Evolutionary conservation across 1,284 basidiomycete genomes (phyloP).

Genomic region (Sphaerobolus stellatus): DNA sequence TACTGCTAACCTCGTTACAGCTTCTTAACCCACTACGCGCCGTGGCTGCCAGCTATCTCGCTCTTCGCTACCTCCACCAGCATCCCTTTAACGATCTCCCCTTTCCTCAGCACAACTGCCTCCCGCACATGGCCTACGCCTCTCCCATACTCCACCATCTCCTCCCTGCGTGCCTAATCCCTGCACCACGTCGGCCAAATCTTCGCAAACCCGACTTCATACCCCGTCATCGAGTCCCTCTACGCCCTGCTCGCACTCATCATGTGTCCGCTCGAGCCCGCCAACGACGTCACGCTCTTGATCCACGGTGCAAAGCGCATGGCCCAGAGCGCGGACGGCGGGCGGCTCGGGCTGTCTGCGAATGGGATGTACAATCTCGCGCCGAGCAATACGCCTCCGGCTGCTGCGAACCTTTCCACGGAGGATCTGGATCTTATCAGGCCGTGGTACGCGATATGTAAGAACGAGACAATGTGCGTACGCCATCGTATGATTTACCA

Average conservation of each 20-base stretch:
- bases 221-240: constrained; percentile 8
- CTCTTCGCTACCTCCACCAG: background rate
- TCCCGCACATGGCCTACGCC: background rate
- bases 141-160: no score
- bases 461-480: constrained; percentile 12
- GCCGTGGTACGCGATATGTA: constrained; percentile 12
- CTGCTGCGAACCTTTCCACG: background rate
- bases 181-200: constrained; percentile 10
- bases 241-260: constrained; percentile 8
- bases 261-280: constrained; percentile 9
- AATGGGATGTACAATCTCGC: background rate
- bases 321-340: constrained; percentile 3
- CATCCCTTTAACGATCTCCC: constrained; percentile 2
- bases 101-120: constrained; percentile 9
- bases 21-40: constrained; percentile 1
- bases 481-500: background rate
- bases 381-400: background rate
- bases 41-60: constrained; percentile 6
- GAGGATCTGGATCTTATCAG: background rate
- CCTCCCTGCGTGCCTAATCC: background rate
- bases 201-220: constrained; percentile 6
- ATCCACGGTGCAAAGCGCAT: constrained; percentile 5
- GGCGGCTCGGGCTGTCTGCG: background rate
- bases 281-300: constrained; percentile 5
- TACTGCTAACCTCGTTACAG: no score